Base-by-base conservation (phyloP, 1,284 basidiomycete genomes). In the Takashimella koratensis region DNA sequence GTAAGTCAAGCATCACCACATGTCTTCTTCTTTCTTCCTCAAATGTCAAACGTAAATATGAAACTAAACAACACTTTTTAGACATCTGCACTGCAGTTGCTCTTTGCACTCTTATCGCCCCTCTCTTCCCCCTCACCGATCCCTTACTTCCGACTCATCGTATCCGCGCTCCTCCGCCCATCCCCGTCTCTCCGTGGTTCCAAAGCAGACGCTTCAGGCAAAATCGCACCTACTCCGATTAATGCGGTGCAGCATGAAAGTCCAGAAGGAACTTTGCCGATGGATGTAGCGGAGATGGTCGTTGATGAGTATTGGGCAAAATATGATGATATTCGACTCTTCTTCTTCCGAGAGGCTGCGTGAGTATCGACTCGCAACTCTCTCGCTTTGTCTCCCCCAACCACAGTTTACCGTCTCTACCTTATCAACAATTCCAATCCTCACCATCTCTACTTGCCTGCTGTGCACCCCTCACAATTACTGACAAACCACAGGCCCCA, bases 321-420 rank as follows among this genome's bases (percentile, higher is more conserved):
- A 22, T 76, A 76, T 61, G 78, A 82, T 64, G 96, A 98, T 70
- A 79, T 98, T 23, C 84, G 94, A 54, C 96, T 89, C 86, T 90
- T 89, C 73, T 96, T 96, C 77, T 82, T 97, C 56, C 83, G 88
- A 39, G 92, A 96, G 66, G 79, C 88, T 24, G 83, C 81, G 86
- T 90, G 47, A 77, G 75, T 70, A 6, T n/a, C n/a, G 10, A 20
- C 6, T 22, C 27, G 41, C 48, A 8, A 36, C 23, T 21, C 26
- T 27, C 36, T 40, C 5, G 16, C 40, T 45, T 36, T 16, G 8
- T 36, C 30, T 36, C 16, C 16, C 16, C 30, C n/a, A n/a, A n/a
- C n/a, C n/a, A n/a, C n/a, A n/a, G n/a, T n/a, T n/a, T n/a, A n/a
- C n/a, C n/a, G n/a, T n/a, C n/a, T n/a, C n/a, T n/a, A n/a, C n/a